Conservation (phyloP, 2,329 filamentous ascomycete genomes). For the Paramyrothecium sp. region DNA sequence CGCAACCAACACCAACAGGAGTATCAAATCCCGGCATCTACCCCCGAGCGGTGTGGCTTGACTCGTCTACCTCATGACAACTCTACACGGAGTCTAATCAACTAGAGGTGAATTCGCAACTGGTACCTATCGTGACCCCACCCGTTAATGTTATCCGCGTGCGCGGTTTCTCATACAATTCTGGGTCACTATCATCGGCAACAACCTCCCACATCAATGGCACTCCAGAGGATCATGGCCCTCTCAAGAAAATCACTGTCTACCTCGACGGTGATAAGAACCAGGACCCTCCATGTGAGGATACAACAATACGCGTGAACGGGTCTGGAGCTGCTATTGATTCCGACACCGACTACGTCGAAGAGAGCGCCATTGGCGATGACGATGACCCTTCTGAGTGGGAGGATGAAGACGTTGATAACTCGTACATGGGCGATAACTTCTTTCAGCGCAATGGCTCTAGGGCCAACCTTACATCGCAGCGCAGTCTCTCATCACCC, state of each 20-base stretch:
- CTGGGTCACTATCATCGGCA: too few relatives aligned
- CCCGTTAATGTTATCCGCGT: too few relatives aligned
- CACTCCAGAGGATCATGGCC: conserved; percentile 76
- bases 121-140: too few relatives aligned
- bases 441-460: conserved; percentile 93
- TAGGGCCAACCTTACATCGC: conserved; percentile 77
- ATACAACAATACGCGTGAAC: conserved; percentile 67
- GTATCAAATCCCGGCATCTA: too few relatives aligned
- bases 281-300: conserved; percentile 77
- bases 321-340: conserved; percentile 53
- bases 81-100: too few relatives aligned
- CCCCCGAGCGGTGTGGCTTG: too few relatives aligned
- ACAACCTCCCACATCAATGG: conserved; percentile 53
- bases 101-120: too few relatives aligned
- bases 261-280: conserved; percentile 61
- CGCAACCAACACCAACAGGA: too few relatives aligned
- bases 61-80: too few relatives aligned
- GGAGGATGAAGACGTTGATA: conserved; percentile 74
- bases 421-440: conserved; percentile 78
- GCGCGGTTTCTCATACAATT: too few relatives aligned
- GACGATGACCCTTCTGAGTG: conserved; percentile 63
- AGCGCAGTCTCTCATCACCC: conserved; percentile 85
- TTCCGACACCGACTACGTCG: conserved; percentile 66
- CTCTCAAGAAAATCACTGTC: conserved; percentile 57
- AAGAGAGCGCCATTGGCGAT: conserved; percentile 80